A percentile compares a stretch with the other conserved stretches of the same genome.
These are phyloP conservation scores for Backusella parvicylindrica DNA, from an alignment of 192 early-diverging fungal species.

Conservation along the genomic window DNA sequence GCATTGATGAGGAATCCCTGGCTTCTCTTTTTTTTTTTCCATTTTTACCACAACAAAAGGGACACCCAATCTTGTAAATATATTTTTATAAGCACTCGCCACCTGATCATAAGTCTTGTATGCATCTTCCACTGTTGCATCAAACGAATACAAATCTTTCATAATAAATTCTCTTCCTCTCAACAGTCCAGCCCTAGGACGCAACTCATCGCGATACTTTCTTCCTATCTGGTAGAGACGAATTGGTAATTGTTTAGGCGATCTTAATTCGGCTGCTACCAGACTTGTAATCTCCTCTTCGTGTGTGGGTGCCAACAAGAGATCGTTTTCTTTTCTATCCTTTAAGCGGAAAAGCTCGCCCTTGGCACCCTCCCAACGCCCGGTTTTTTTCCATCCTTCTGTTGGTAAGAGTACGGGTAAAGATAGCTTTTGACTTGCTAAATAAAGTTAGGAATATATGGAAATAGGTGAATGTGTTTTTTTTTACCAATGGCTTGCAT, in stretches of 20 bases:
- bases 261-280: conserved; percentile 61
- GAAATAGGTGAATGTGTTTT: background rate
- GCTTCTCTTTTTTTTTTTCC: background rate
- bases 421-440: conserved; percentile 67
- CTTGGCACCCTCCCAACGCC: conserved; percentile 73
- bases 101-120: conserved; percentile 74
- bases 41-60: conserved; percentile 67
- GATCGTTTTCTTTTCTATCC: conserved; percentile 71
- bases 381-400: conserved; percentile 76
- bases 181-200: conserved; percentile 80
- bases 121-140: conserved; percentile 62
- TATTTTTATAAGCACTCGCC: conserved; percentile 69
- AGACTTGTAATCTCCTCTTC: conserved; percentile 88
- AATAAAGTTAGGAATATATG: background rate
- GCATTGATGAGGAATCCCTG: background rate
- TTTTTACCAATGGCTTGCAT: conserved; percentile 64
- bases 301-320: conserved; percentile 82
- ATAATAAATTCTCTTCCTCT: conserved; percentile 91
- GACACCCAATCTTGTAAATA: conserved; percentile 74
- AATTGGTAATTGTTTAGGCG: conserved; percentile 75
- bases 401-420: conserved; percentile 66
- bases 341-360: conserved; percentile 72
- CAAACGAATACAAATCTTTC: conserved; percentile 95
- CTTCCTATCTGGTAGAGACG: conserved; percentile 85
- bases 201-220: conserved; percentile 83